Evolutionary conservation across 2,329 filamentous ascomycete species (phyloP).

Genomic region (Hypoxylon sp.): DNA sequence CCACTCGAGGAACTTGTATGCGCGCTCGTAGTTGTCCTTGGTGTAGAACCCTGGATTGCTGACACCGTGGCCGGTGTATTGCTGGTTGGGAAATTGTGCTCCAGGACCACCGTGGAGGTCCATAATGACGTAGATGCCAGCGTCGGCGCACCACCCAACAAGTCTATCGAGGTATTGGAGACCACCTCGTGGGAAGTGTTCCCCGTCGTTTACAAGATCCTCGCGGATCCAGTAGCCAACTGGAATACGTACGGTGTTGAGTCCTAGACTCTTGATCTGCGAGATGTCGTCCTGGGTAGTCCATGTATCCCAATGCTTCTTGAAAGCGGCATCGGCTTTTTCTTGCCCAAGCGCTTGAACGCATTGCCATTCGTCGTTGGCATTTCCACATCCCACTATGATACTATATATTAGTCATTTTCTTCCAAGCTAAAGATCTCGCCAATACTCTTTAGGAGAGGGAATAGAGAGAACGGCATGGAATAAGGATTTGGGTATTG

Average conservation of each 20-base stretch:
- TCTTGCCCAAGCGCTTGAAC: slow-evolving; percentile 62
- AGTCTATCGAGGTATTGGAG: slow-evolving; percentile 62
- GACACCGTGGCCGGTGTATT: slow-evolving; percentile 59
- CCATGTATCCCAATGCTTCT: slow-evolving; percentile 64
- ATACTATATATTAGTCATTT: slow-evolving; percentile 1
- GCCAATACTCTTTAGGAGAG: too few relatives aligned
- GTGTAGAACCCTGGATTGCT: slow-evolving; percentile 63
- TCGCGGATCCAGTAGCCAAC: slow-evolving; percentile 68
- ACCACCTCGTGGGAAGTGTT: slow-evolving; percentile 60
- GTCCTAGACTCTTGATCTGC: slow-evolving; percentile 60
- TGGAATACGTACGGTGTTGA: slow-evolving; percentile 66
- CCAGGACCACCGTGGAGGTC: slow-evolving; percentile 65
- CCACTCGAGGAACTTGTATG: slow-evolving; percentile 64
- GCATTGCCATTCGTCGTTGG: slow-evolving; percentile 64
- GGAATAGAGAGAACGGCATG: too few relatives aligned
- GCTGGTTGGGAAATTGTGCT: slow-evolving; percentile 59
- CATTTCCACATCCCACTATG: slow-evolving; percentile 60
- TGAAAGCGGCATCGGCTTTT: slow-evolving; percentile 61
- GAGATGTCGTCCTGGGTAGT: slow-evolving; percentile 63
- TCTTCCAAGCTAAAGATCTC: too few relatives aligned
- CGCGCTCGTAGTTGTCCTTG: slow-evolving; percentile 65
- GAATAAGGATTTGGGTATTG: too few relatives aligned
- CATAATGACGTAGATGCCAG: slow-evolving; percentile 65
- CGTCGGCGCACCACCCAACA: slow-evolving; percentile 61
- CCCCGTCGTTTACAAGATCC: slow-evolving; percentile 60